Base-by-base conservation (phyloP, 2,329 filamentous ascomycete genomes). In the Scedosporium boydii region DNA sequence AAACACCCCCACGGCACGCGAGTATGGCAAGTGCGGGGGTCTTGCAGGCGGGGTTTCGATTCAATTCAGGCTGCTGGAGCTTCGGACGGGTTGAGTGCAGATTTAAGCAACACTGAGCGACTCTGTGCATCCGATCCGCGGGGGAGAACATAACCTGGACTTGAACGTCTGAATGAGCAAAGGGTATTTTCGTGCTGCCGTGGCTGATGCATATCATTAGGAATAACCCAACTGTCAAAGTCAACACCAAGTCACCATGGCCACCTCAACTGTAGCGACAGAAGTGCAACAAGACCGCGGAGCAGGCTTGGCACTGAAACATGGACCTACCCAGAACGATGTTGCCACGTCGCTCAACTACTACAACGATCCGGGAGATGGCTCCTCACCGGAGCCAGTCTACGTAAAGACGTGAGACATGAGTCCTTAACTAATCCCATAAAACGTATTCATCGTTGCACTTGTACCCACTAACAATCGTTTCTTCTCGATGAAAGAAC, bases 291-390 rank as follows among this genome's bases (percentile, higher is more conserved):
- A n/a, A 34, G 34, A 18, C n/a, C 23, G 5, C 7, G 3, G 9
- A 21, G 14, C n/a, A 42, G 58, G 9, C 18, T 12, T 18, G 38
- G 16, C n/a, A 38, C 21, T 16, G 6, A 42, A 51, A 16, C 3
- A 6, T 10, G 58, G 34, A 16, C 41, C 48, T n/a, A 3, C 5
- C 29, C 12, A 21, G 16, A 41, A 60, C 55, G 68, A 76, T 29
- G 74, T 79, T 3, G 66, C 68, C 3, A 71, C 76, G 1, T 65
- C 66, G 3, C 64, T 79, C 46, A 74, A 77, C 66, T 79, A 73
- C 67, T 73, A 71, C 66, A 73, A 76, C 63, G 72, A 74, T 23
- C 73, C 74, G 3, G 75, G 75, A 56, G 76, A 79, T 61, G 77
- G 76, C 41, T 74, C 75, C 2, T 71, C 73, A 3, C 76, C 76